Conservation (phyloP, 163 green algal genomes). For the Chloromonas sp. region DNA sequence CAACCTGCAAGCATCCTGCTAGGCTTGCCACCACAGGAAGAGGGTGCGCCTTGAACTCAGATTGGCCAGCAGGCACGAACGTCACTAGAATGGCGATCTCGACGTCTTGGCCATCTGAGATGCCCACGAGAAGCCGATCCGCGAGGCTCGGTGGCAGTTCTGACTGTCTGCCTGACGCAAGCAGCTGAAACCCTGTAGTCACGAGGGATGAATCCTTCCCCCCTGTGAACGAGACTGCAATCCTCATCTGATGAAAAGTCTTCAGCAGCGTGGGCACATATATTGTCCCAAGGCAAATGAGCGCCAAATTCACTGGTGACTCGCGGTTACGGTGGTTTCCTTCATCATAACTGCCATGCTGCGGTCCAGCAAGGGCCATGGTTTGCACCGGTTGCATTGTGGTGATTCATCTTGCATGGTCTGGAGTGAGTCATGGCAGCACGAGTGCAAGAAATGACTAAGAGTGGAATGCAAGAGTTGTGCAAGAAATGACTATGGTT, state of each 20-base stretch:
- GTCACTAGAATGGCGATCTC: slow-evolving; percentile 12
- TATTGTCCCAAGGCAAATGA: no score
- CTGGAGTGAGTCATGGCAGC: no score
- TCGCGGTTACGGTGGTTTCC: no score
- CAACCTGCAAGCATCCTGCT: background rate
- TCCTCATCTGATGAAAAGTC: background rate
- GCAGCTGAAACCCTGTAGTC: background rate
- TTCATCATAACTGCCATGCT: no score
- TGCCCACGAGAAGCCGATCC: background rate
- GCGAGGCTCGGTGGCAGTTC: background rate
- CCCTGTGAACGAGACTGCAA: slow-evolving; percentile 24
- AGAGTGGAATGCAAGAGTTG: no score
- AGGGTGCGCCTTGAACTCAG: slow-evolving; percentile 17
- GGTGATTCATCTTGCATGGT: no score
- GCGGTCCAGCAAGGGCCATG: no score
- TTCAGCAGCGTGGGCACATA: no score
- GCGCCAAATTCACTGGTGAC: no score
- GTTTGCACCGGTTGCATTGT: no score
- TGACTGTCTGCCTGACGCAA: background rate
- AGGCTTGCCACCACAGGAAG: slow-evolving; percentile 6
- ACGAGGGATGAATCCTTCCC: slow-evolving; percentile 22
- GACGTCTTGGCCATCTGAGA: background rate
- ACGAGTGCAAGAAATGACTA: no score
- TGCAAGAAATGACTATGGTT: no score
- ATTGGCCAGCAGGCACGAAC: slow-evolving; percentile 12